These are phyloP conservation scores for Brettanomyces bruxellensis DNA, from an alignment of 805 yeast genomes.

Conservation along the genomic window DNA sequence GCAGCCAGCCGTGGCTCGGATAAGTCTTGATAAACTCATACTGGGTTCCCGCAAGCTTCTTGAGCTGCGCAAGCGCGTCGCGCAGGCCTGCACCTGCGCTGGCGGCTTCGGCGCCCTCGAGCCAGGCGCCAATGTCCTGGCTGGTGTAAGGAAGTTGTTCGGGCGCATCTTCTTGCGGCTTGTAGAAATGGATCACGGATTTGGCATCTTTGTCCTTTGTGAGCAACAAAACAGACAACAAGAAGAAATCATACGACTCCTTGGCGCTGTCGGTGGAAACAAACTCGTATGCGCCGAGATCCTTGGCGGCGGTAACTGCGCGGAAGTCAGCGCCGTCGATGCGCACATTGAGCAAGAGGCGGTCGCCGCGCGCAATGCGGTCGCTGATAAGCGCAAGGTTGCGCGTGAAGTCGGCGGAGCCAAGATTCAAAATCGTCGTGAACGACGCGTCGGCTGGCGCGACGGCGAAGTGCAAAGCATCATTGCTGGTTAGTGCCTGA, in stretches of 20 bases:
- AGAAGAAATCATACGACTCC: conserved; percentile 46
- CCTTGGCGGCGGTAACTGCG: conserved; percentile 62
- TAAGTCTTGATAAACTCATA: too few species aligned
- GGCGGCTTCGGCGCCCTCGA: background rate
- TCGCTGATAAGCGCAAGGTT: conserved; percentile 48
- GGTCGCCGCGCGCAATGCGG: conserved; percentile 9
- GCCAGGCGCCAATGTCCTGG: background rate
- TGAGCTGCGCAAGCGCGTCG: background rate
- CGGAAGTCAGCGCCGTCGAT: conserved; percentile 50
- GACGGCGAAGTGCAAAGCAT: conserved; percentile 38
- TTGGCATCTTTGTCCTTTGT: conserved; percentile 25
- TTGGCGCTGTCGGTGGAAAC: conserved; percentile 48
- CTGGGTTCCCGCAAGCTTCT: too few species aligned
- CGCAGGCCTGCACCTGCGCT: background rate
- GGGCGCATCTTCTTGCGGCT: conserved; percentile 6
- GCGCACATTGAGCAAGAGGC: conserved; percentile 52
- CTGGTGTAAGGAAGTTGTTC: too few species aligned
- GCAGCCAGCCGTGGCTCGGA: too few species aligned
- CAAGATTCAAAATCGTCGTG: conserved; percentile 39
- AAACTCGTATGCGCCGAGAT: conserved; percentile 52
- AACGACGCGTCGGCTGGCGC: conserved; percentile 12
- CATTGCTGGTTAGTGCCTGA: conserved; percentile 31
- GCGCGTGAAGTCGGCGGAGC: conserved; percentile 44
- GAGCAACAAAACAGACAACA: conserved; percentile 52
- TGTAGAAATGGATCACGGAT: conserved; percentile 69